A percentile compares a stretch with the other conserved stretches of the same genome.
These are phyloP conservation scores for Colletotrichum sp. DNA, from an alignment of 2,329 filamentous ascomycete genomes.

Conservation along the genomic window DNA sequence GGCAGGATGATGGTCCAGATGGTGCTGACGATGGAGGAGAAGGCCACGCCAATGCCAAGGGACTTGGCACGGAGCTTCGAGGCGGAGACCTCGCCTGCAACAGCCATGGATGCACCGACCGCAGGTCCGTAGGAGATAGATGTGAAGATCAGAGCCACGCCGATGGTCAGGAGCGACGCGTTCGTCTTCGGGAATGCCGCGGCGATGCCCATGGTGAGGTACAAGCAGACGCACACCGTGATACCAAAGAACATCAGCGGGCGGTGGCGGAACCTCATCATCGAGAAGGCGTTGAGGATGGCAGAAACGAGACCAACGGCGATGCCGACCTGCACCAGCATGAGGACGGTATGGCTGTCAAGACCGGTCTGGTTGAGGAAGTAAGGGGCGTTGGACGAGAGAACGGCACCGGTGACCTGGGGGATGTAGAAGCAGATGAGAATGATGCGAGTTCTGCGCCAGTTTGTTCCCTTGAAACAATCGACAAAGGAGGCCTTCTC, in stretches of 20 bases:
- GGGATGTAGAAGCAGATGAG: slow-evolving; percentile 24
- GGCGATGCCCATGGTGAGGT: slow-evolving; percentile 26
- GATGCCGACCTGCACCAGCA: slow-evolving; percentile 26
- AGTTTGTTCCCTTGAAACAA: slow-evolving; percentile 37
- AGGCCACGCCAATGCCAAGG: slow-evolving; percentile 10
- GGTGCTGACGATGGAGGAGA: slow-evolving; percentile 15
- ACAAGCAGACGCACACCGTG: slow-evolving; percentile 21
- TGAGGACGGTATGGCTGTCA: slow-evolving; percentile 19
- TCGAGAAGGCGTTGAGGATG: slow-evolving; percentile 25
- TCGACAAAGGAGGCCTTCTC: slow-evolving; percentile 34
- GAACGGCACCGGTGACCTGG: slow-evolving; percentile 22
- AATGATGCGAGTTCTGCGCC: slow-evolving; percentile 34
- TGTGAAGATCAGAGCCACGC: slow-evolving; percentile 24
- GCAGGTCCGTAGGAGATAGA: slow-evolving; percentile 25
- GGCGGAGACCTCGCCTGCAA: slow-evolving; percentile 18
- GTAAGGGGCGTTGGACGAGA: slow-evolving; percentile 28
- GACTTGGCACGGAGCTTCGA: slow-evolving; percentile 19
- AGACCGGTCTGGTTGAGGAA: slow-evolving; percentile 28
- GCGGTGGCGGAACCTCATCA: slow-evolving; percentile 26
- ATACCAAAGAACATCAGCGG: slow-evolving; percentile 26
- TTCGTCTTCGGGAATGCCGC: slow-evolving; percentile 20
- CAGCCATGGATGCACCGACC: slow-evolving; percentile 22
- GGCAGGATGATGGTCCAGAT: slow-evolving; percentile 29
- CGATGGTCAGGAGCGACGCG: slow-evolving; percentile 22
- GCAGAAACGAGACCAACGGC: slow-evolving; percentile 22